Conservation (phyloP, 495 filamentous ascomycete species). For the Talaromyces adpressus region DNA sequence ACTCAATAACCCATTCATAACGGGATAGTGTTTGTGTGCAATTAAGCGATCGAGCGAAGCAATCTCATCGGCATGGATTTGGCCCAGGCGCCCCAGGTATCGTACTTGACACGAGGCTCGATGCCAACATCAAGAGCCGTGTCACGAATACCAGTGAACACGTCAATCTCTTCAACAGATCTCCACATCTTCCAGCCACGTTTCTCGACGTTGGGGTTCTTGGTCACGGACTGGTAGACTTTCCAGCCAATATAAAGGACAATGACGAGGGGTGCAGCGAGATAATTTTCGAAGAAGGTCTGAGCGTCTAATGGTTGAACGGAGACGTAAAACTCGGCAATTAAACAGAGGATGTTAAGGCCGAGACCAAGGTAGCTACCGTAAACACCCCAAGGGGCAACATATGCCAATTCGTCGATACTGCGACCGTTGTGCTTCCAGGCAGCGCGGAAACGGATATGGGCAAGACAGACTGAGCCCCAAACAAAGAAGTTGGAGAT, state of each 20-base stretch:
- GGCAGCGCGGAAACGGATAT: slow-evolving; percentile 66
- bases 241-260: slow-evolving; percentile 30
- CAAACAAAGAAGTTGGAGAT: slow-evolving; percentile 63
- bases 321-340: slow-evolving; percentile 50
- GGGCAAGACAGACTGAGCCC: slow-evolving; percentile 63
- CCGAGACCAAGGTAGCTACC: slow-evolving; percentile 61
- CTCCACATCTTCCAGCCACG: slow-evolving; percentile 14
- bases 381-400: slow-evolving; percentile 55
- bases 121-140: slow-evolving; percentile 19
- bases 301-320: slow-evolving; percentile 39
- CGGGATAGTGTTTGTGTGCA: too few relatives aligned
- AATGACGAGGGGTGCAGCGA: slow-evolving; percentile 52
- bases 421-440: slow-evolving; percentile 47
- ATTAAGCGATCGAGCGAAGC: slow-evolving; percentile 7
- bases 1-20: not conserved
- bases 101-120: slow-evolving; percentile 19
- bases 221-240: slow-evolving; percentile 13
- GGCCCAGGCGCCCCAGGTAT: slow-evolving; percentile 20
- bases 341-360: slow-evolving; percentile 53
- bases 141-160: slow-evolving; percentile 19
- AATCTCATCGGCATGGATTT: slow-evolving; percentile 21
- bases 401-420: slow-evolving; percentile 67
- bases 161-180: slow-evolving; percentile 17
- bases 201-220: slow-evolving; percentile 20
- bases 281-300: slow-evolving; percentile 56